A percentile compares a stretch with the other conserved stretches of the same genome.
phyloP scores from a whole-genome alignment of 805 yeast species.

The Saturnispora dispora region DNA sequence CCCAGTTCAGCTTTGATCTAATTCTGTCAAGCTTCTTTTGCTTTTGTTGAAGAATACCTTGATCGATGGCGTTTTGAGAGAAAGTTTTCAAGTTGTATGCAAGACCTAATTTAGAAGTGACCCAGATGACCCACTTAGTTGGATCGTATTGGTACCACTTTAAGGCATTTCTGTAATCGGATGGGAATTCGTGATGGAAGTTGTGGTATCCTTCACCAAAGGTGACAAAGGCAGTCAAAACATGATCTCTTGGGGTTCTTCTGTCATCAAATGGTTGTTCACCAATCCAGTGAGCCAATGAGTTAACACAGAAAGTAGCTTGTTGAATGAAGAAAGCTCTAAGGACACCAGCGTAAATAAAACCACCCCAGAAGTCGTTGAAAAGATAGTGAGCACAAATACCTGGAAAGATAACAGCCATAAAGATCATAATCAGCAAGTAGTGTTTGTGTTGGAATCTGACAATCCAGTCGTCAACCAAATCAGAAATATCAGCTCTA shows the following conservation, averaged over 20 bases:
- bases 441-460: constrained; percentile 77
- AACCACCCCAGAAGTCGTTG: constrained; percentile 63
- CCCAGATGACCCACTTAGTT: constrained; percentile 55
- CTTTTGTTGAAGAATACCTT: constrained; percentile 74
- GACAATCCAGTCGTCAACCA: constrained; percentile 70
- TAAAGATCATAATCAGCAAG: constrained; percentile 47
- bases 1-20: constrained; percentile 64
- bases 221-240: constrained; percentile 70
- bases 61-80: constrained; percentile 73
- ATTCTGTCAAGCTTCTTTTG: constrained; percentile 66
- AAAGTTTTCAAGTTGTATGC: constrained; percentile 68
- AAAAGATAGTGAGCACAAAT: constrained; percentile 45
- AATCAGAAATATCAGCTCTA: constrained; percentile 72
- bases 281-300: constrained; percentile 83
- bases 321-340: constrained; percentile 68
- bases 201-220: constrained; percentile 88
- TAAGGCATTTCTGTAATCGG: constrained; percentile 80
- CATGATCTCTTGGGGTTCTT: constrained; percentile 81
- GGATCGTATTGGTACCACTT: constrained; percentile 88
- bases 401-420: constrained; percentile 57
- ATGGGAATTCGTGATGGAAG: constrained; percentile 86
- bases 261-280: constrained; percentile 79
- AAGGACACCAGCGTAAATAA: constrained; percentile 65
- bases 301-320: constrained; percentile 80
- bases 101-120: constrained; percentile 54